Evolutionary conservation across 2,329 filamentous ascomycete species (phyloP).

Genomic region (Didymella glomerata): DNA sequence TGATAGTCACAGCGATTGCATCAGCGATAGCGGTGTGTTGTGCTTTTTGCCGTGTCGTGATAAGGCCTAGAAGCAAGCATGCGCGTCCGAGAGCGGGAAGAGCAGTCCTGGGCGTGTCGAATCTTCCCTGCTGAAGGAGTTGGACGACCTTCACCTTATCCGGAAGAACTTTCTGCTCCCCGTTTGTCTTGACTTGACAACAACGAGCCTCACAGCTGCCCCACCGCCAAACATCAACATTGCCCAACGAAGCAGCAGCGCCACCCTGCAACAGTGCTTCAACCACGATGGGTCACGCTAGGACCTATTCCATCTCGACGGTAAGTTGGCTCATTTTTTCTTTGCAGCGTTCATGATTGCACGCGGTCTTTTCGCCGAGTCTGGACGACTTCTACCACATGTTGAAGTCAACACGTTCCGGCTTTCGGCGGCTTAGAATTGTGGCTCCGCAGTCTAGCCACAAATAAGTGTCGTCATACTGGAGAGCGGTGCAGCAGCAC

Average conservation of each 20-base stretch:
- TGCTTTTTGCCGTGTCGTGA: conserved; percentile 23
- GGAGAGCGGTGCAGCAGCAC: conserved; percentile 25
- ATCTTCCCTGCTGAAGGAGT: conserved; percentile 13
- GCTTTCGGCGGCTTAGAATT: conserved; percentile 39
- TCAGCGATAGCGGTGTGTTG: conserved; percentile 36
- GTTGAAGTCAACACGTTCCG: conserved; percentile 35
- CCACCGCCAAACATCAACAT: conserved; percentile 18
- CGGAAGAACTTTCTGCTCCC: conserved; percentile 5
- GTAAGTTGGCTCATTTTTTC: conserved; percentile 39
- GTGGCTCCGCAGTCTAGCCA: conserved; percentile 25
- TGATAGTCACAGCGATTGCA: conserved; percentile 22
- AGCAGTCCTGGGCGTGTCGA: conserved; percentile 13
- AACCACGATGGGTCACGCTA: conserved; percentile 38
- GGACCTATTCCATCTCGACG: conserved; percentile 50
- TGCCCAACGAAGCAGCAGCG: conserved; percentile 11
- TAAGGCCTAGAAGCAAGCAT: conserved; percentile 27
- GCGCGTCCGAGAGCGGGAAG: conserved; percentile 25
- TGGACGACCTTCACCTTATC: conserved; percentile 11
- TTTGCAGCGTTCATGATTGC: conserved; percentile 17
- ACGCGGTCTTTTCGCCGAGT: conserved; percentile 30
- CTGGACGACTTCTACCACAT: conserved; percentile 26
- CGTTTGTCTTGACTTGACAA: conserved; percentile 1
- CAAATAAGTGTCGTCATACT: conserved; percentile 37
- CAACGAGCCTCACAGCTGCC: conserved; percentile 22
- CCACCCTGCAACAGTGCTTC: conserved; percentile 17